Conservation (phyloP, 176 grass and related monocot species). For the Carex kokanica region DNA sequence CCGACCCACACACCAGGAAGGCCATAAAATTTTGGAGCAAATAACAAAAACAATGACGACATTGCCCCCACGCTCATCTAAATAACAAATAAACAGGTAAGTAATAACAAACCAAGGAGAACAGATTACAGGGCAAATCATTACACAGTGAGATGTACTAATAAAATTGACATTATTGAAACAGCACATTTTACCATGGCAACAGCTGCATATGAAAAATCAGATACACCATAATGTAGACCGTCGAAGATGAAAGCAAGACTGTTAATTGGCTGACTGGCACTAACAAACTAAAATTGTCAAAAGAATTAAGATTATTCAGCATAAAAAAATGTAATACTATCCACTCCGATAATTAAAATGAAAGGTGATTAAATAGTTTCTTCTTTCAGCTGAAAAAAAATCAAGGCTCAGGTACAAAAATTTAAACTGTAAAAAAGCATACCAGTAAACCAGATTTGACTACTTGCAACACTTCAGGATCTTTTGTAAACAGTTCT, state of each 20-base stretch:
- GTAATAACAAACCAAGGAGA: constrained; percentile 12
- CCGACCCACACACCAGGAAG: constrained; percentile 89
- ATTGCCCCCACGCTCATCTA: constrained; percentile 71
- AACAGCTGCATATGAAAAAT: constrained; percentile 81
- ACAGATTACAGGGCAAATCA: background rate
- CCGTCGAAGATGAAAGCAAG: constrained; percentile 97
- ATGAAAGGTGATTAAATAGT: background rate
- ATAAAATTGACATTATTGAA: constrained; percentile 25
- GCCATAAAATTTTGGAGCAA: constrained; percentile 69
- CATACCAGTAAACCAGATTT: constrained; percentile 81
- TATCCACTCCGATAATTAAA: background rate
- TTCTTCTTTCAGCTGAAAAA: background rate
- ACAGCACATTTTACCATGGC: constrained; percentile 57
- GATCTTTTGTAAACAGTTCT: constrained; percentile 78
- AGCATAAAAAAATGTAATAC: constrained; percentile 4
- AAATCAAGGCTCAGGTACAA: background rate
- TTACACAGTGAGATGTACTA: background rate
- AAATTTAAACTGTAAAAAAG: background rate
- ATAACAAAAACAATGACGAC: constrained; percentile 76
- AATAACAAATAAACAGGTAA: constrained; percentile 24
- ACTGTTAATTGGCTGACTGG: constrained; percentile 86
- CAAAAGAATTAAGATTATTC: background rate
- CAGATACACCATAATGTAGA: constrained; percentile 86
- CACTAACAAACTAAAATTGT: constrained; percentile 74
- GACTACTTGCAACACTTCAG: constrained; percentile 71